phyloP scores from a whole-genome alignment of 768 basidiomycete genomes.

The Clitopilus hobsonii region DNA sequence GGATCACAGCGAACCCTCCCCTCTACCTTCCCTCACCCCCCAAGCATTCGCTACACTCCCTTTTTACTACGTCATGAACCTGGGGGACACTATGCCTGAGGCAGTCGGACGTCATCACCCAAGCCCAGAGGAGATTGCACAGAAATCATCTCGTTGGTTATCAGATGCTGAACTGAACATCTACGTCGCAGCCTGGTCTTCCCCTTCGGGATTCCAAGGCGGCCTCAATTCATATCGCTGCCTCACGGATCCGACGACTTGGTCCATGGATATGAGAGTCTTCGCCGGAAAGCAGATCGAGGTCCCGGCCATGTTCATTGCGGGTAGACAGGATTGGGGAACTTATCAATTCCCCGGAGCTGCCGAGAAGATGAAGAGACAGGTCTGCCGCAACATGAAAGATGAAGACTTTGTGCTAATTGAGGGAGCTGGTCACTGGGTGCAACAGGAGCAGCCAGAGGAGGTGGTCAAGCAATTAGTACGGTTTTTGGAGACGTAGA shows the following conservation, averaged over 20 bases:
- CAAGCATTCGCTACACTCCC: constrained; percentile 39
- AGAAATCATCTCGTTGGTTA: constrained; percentile 35
- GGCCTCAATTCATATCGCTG: constrained; percentile 55
- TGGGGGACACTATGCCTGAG: constrained; percentile 48
- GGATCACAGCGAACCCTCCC: constrained; percentile 34
- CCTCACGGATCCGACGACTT: constrained; percentile 24
- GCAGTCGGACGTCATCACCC: constrained; percentile 32
- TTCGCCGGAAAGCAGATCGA: constrained; percentile 42
- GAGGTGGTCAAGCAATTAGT: constrained; percentile 35
- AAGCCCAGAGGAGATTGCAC: constrained; percentile 19
- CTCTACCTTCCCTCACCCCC: constrained; percentile 27
- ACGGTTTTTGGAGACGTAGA: constrained; percentile 30
- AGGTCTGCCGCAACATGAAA: constrained; percentile 24
- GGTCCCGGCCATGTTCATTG: constrained; percentile 54
- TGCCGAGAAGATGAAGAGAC: constrained; percentile 34
- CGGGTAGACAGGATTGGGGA: constrained; percentile 58
- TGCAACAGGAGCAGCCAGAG: constrained; percentile 50
- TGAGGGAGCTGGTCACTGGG: constrained; percentile 60
- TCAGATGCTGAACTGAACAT: constrained; percentile 41
- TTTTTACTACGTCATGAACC: constrained; percentile 59
- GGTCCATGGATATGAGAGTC: constrained; percentile 34
- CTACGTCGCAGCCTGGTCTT: constrained; percentile 43
- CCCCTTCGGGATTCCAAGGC: constrained; percentile 57
- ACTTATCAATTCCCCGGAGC: constrained; percentile 50
- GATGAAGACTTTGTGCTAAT: constrained; percentile 47